phyloP scores from a whole-genome alignment of 2,329 filamentous ascomycete species.

The Diaporthe vexans region DNA sequence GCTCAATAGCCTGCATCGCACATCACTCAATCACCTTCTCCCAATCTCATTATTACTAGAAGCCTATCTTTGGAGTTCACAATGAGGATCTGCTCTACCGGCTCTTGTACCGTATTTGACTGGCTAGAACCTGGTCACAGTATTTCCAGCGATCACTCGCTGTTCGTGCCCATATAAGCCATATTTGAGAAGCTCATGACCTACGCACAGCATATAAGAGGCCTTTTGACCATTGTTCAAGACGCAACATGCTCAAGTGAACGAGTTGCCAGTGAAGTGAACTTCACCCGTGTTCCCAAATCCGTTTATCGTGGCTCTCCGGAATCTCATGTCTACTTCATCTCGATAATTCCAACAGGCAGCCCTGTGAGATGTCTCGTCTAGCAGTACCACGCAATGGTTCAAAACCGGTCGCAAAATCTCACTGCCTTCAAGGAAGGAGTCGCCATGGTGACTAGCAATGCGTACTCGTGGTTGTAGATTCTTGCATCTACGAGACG shows the following conservation, averaged over 20 bases:
- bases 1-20: background rate
- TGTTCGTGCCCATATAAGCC: background rate
- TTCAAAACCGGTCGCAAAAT: no score
- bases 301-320: background rate
- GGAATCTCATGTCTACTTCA: background rate
- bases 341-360: background rate
- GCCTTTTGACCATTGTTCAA: background rate
- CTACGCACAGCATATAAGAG: background rate
- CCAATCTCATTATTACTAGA: constrained; percentile 16
- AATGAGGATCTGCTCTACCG: constrained; percentile 1
- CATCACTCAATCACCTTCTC: background rate
- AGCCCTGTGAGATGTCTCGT: background rate
- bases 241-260: background rate
- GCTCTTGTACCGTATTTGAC: constrained; percentile 13
- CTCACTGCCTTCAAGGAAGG: no score
- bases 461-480: no score
- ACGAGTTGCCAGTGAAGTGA: background rate
- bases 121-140: background rate
- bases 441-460: no score
- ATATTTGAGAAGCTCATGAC: background rate
- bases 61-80: constrained; percentile 16
- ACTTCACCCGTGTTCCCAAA: background rate
- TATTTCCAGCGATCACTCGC: constrained; percentile 6
- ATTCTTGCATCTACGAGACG: no score
- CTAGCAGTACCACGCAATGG: background rate